Evolutionary conservation across 306 rosid genomes (phyloP).

Genomic region (Castanea sativa): DNA sequence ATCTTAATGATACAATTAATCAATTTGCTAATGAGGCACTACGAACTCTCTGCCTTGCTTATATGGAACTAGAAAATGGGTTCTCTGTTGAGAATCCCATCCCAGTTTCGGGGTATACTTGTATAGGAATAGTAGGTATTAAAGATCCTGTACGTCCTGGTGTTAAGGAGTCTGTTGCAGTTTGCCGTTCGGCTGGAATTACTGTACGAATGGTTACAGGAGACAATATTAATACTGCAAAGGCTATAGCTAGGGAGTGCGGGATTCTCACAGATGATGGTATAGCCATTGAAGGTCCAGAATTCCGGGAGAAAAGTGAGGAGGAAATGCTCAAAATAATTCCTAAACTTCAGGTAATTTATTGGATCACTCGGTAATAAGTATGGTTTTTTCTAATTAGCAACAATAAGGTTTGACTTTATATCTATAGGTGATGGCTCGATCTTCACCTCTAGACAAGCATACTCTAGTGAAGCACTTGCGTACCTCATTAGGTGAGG

Average conservation of each 20-base stretch:
- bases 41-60: slow-evolving; percentile 91
- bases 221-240: slow-evolving; percentile 88
- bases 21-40: slow-evolving; percentile 90
- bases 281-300: slow-evolving; percentile 96
- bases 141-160: slow-evolving; percentile 99
- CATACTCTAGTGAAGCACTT: slow-evolving; percentile 84
- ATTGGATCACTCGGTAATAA: slow-evolving; percentile 6
- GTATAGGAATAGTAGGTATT: slow-evolving; percentile 88
- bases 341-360: slow-evolving; percentile 89
- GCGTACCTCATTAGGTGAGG: slow-evolving; percentile 85
- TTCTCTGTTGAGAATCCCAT: slow-evolving; percentile 60
- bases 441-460: slow-evolving; percentile 95
- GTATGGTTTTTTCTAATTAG: slow-evolving; percentile 17
- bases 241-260: slow-evolving; percentile 97
- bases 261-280: slow-evolving; percentile 97
- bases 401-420: slow-evolving; percentile 21
- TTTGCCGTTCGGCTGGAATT: slow-evolving; percentile 91
- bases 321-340: slow-evolving; percentile 69
- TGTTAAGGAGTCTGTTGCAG: slow-evolving; percentile 92
- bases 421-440: slow-evolving; percentile 77
- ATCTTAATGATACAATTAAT: slow-evolving; percentile 57
- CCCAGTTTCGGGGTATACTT: slow-evolving; percentile 80
- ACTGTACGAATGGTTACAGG: slow-evolving; percentile 97
- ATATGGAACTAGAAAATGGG: slow-evolving; percentile 64
- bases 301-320: slow-evolving; percentile 72